Percentiles rank a stretch among this genome's conserved stretches.
phyloP scores from a whole-genome alignment of 495 filamentous ascomycete genomes.

The Amorphotheca resinae region DNA sequence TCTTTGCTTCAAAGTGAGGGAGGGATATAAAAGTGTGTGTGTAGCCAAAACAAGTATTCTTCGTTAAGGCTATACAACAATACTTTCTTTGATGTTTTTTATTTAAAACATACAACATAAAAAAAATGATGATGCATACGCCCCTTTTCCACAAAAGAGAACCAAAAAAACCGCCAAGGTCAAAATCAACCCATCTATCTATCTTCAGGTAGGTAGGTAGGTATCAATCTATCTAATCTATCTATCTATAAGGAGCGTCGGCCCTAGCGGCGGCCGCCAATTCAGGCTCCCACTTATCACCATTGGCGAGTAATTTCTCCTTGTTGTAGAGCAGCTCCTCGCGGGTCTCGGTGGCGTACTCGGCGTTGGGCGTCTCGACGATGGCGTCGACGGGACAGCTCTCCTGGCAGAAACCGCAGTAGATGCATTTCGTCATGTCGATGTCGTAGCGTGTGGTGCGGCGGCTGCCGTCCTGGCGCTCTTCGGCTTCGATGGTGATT shows the following conservation, averaged over 20 bases:
- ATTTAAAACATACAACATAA: too few species aligned
- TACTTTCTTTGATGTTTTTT: too few species aligned
- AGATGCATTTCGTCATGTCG: slow-evolving; percentile 99
- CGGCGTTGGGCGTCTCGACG: slow-evolving; percentile 91
- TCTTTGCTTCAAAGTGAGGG: too few species aligned
- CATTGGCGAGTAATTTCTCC: slow-evolving; percentile 27
- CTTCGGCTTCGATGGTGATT: slow-evolving; percentile 97
- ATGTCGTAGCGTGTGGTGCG: slow-evolving; percentile 97
- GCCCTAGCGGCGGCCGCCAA: slow-evolving; percentile 82
- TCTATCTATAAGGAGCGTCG: slow-evolving; percentile 77
- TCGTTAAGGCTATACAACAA: too few species aligned
- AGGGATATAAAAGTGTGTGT: too few species aligned
- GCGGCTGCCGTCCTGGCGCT: slow-evolving; percentile 87
- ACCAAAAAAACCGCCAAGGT: too few species aligned
- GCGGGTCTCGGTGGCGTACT: slow-evolving; percentile 94
- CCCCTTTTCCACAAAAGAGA: too few species aligned
- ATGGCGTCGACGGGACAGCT: slow-evolving; percentile 97
- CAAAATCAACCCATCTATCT: too few species aligned
- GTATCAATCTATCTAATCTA: too few species aligned
- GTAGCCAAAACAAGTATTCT: too few species aligned
- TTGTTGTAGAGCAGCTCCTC: slow-evolving; percentile 98
- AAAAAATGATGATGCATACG: too few species aligned
- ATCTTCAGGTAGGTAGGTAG: too few species aligned
- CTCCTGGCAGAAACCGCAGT: slow-evolving; percentile 98
- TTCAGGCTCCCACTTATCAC: slow-evolving; percentile 98